A percentile compares a stretch with the other conserved stretches of the same genome.
phyloP scores from a whole-genome alignment of 2,329 filamentous ascomycete species.

The Keithomyces neogunnii region DNA sequence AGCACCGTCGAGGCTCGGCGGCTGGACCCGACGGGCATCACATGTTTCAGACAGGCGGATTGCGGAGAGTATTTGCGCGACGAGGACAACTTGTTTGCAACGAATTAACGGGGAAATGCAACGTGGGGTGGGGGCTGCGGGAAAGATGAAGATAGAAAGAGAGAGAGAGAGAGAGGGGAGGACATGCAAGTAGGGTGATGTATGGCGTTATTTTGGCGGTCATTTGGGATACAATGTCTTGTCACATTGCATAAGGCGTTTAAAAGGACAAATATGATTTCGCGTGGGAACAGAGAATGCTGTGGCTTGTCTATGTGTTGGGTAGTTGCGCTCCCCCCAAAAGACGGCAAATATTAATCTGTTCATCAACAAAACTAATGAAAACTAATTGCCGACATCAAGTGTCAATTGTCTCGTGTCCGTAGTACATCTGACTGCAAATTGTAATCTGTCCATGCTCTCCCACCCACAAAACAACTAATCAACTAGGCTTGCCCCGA shows the following conservation, averaged over 20 bases:
- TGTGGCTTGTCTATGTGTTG: neutral
- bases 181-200: neutral
- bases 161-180: neutral
- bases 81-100: slow-evolving; percentile 52
- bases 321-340: neutral
- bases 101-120: neutral
- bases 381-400: neutral
- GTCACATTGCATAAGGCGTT: slow-evolving; percentile 1
- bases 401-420: neutral
- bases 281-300: neutral
- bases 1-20: slow-evolving; percentile 75
- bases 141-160: neutral
- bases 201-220: neutral
- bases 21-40: slow-evolving; percentile 82
- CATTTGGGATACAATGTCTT: neutral
- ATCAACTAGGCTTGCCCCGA: neutral
- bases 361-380: neutral
- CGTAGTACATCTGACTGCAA: neutral
- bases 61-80: slow-evolving; percentile 92
- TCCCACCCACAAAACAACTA: neutral
- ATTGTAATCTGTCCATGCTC: neutral
- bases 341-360: slow-evolving; percentile 1
- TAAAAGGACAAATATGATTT: neutral
- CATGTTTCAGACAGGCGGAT: slow-evolving; percentile 86
- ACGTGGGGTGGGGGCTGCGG: neutral